Base-by-base conservation (phyloP, 768 basidiomycete genomes). In the Suillus fuscotomentosus region DNA sequence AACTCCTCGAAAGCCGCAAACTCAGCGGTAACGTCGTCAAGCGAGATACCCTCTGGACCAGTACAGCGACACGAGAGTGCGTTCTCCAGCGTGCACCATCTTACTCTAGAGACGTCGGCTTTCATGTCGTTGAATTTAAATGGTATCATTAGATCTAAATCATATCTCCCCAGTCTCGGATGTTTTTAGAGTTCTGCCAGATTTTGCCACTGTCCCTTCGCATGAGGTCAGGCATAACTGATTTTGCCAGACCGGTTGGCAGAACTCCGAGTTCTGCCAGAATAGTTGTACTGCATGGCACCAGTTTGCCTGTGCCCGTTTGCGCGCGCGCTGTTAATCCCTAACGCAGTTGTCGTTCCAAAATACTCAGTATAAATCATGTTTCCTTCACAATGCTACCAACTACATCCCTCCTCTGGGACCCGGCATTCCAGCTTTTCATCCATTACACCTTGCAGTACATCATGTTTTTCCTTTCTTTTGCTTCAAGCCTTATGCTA, bases 381-480 rank as follows among this genome's bases (percentile, higher is more conserved):
- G 8, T 4, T 48, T 22, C 47, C 5, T 51, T 27, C 27, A 8
- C 50, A 51, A 51, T 0, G 24, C 15, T 51, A 27, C 50, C 15
- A 27, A 51, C 50, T 15, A 51, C 7, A 8, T 17, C 14, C 24
- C 24, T 50, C 27, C 15, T 14, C 31, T 53, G 51, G 31, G 10
- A 53, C 17, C 54, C 5, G 11, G 34, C 34, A 55, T 36, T 34
- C 53, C n/a, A 36, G 11, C 10, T 53, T 20, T 34, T 10, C 17
- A 34, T 5, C 31, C 31, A 20, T n/a, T 38, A 7, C 13, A 38
- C n/a, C 13, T 13, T 22, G 34, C n/a, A 38, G 54, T 14, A 38
- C 8, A 64, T 15, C 14, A 64, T 60, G 39, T 39, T 66, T 20
- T 36, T 53, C 14, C 1, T 50, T n/a, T 54, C 39, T 59, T 43